These are phyloP conservation scores for Primulina eburnea DNA, from an alignment of 257 asterid species.

Conservation along the genomic window DNA sequence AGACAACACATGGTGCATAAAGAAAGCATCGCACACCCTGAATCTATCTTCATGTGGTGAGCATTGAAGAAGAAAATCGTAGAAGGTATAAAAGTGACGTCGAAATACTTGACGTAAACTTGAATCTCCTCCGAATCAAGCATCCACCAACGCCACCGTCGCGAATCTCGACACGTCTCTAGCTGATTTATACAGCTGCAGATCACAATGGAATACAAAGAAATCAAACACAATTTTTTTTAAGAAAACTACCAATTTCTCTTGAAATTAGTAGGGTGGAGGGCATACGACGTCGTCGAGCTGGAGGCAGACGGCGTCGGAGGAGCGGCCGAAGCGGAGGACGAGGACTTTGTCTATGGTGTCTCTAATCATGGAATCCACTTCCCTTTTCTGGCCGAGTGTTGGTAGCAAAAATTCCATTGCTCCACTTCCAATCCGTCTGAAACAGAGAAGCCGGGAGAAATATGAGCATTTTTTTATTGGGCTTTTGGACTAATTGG, in stretches of 20 bases:
- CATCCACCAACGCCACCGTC: slow-evolving; percentile 74
- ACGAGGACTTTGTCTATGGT: slow-evolving; percentile 88
- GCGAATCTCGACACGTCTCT: slow-evolving; percentile 81
- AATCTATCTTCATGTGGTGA: slow-evolving; percentile 97
- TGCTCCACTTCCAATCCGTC: neutral
- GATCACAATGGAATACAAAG: neutral
- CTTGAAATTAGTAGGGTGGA: neutral
- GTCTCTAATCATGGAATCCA: slow-evolving; percentile 73
- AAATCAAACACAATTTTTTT: too few relatives aligned
- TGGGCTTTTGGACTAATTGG: too few relatives aligned
- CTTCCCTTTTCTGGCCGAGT: slow-evolving; percentile 56
- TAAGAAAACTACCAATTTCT: neutral
- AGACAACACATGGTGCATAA: neutral
- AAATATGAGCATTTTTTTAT: neutral
- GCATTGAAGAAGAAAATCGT: slow-evolving; percentile 91
- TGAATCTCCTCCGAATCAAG: slow-evolving; percentile 74
- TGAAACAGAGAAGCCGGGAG: too few relatives aligned
- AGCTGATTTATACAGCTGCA: slow-evolving; percentile 75
- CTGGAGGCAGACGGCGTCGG: slow-evolving; percentile 76
- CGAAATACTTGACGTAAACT: slow-evolving; percentile 82
- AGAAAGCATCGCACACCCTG: slow-evolving; percentile 46
- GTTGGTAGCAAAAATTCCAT: slow-evolving; percentile 74
- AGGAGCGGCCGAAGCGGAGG: slow-evolving; percentile 84
- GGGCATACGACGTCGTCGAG: slow-evolving; percentile 72
- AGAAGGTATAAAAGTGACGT: slow-evolving; percentile 73